Base-by-base conservation (phyloP, 306 rosid genomes). In the Lotus japonicus region DNA sequence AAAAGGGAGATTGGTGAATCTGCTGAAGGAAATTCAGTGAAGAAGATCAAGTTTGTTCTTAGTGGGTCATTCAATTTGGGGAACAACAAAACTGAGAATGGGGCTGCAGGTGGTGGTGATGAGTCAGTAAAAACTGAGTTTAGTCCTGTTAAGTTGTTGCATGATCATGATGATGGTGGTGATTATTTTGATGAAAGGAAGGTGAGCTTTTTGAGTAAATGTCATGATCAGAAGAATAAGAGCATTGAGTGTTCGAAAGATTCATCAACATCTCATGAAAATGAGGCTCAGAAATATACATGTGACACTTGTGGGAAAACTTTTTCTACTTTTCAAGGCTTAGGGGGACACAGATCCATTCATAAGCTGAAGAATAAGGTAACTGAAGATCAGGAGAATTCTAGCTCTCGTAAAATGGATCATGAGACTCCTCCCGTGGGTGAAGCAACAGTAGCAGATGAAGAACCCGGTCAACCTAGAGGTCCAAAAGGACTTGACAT, bases 311-410 rank as follows among this genome's bases (percentile, higher is more conserved):
- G 86, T 28, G 42, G 28, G 1, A 74, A 54, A 59, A 26, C 78
- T 11, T 78, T 78, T 21, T 0, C 46, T 0, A 70, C 76, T 17
- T 78, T 59, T 45, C 83, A 74, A 53, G 86, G 69, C 2, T 58
- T 82, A 58, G 83, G 86, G 4, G 83, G 83, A 23, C 86, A 82
- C 18, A 82, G 58, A 70, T 74, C 83, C 9, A 54, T 45, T 33
- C 83, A 57, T 21, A 73, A 59, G 44, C 68, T 31, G 8, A 73
- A 60, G 35, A 54, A 45, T 51, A 59, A 19, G 5, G 31, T 3
- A 35, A 41, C 4, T 54, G 60, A 53, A 21, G 59, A n/a, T n/a
- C n/a, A 23, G 3, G 6, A 26, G 4, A 11, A 5, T 26, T 23
- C 23, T 49, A 3, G 31, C 31, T 5, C 7, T 6, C 1, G 2